A percentile compares a stretch with the other conserved stretches of the same genome.
These are phyloP conservation scores for Hondaea fermentalgiana DNA, from an alignment of 108 stramenopile genomes.

Conservation along the genomic window DNA sequence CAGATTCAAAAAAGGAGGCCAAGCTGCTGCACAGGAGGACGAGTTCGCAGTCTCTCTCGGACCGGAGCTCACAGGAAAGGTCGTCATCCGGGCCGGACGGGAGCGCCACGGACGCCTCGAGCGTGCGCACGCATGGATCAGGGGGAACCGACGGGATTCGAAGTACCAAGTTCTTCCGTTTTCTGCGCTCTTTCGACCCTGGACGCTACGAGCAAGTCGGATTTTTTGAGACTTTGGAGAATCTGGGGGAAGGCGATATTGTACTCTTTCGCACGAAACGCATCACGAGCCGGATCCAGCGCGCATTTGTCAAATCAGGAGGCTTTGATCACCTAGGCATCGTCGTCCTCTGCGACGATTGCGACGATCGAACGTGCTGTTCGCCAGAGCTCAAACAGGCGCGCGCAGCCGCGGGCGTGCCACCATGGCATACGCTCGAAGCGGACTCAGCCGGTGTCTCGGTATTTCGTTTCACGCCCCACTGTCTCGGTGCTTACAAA, in stretches of 20 bases:
- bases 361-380: not conserved
- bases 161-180: not conserved
- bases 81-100: too few relatives aligned
- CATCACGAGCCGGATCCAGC: not conserved
- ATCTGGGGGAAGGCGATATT: not conserved
- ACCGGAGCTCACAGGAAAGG: too few relatives aligned
- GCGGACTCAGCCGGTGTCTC: not conserved
- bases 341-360: not conserved
- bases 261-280: not conserved
- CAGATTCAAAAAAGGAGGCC: too few relatives aligned
- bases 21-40: too few relatives aligned
- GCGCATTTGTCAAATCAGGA: not conserved
- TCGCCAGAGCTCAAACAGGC: conserved; percentile 3
- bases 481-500: not conserved
- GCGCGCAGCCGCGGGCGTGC: not conserved
- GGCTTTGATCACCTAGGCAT: not conserved
- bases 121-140: too few relatives aligned
- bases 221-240: not conserved
- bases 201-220: not conserved
- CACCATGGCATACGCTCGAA: not conserved
- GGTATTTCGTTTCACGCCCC: not conserved
- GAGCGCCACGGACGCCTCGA: too few relatives aligned
- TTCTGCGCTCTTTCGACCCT: not conserved
- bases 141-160: not conserved
- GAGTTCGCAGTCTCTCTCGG: too few relatives aligned